Evolutionary conservation across 257 asterid genomes (phyloP), one percentile per base, ranked within the genome.

Genomic region (Jacaranda copaia): DNA sequence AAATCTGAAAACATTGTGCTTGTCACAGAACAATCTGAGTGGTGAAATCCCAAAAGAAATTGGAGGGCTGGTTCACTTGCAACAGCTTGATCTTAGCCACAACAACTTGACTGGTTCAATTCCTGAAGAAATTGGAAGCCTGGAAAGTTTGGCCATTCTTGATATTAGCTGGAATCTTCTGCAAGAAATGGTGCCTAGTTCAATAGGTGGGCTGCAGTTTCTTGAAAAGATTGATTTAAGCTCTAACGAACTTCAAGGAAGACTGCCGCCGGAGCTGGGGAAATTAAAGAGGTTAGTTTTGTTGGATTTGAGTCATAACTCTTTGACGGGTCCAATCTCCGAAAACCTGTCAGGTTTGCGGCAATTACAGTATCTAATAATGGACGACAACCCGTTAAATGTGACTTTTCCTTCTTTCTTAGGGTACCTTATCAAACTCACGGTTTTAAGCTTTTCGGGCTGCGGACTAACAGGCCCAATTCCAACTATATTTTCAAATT

Each of bases 171-270:
- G 49, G 43, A 88, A 90, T 36, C 62, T 9, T 3, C n/a, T 90
- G 10, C 74, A 43, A 14, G 77, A 73, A 15, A 15, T 16, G 11
- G 12, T 90, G 36, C 91, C 96, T 3, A 6, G n/a, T 55, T 76
- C 89, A 32, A 49, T 86, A 11, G 85, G 88, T 2, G 43, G 19
- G 49, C 74, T 88, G 16, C 51, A 71, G 57, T 46, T 39, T 70
- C 83, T 88, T 48, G 86, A 90, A 65, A 90, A 90, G 80, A 71
- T 90, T 40, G 96, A 90, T 77, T 52, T 90, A 52, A 83, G 96
- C 52, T 80, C 66, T 32, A 90, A 90, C 86, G 63, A 49, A 68
- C 79, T 88, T 12, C 76, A 75, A 61, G 93, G 93, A 13, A 14
- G 6, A n/a, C 42, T 87, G 67, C 90, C 93, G 16, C 78, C 45